Conservation (phyloP, 805 yeast species). For the Kazachstania viticola region DNA sequence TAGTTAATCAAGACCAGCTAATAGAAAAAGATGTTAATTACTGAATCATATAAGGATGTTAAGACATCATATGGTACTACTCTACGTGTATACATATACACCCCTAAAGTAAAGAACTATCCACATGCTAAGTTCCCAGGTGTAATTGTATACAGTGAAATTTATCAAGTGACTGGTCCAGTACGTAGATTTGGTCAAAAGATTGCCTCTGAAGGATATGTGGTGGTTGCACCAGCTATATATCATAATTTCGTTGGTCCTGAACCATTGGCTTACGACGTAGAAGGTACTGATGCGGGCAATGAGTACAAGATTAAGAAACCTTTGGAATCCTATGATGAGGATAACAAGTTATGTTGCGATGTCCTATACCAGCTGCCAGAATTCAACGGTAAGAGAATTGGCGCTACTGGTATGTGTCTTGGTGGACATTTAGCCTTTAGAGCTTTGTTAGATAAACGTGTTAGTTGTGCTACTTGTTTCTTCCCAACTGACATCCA, state of each 20-base stretch:
- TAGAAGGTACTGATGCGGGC: conserved; percentile 65
- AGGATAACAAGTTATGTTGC: conserved; percentile 52
- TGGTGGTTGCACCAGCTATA: conserved; percentile 69
- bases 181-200: conserved; percentile 66
- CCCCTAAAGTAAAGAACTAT: conserved; percentile 59
- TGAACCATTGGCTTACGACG: conserved; percentile 59
- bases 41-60: conserved; percentile 54
- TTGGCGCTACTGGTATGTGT: conserved; percentile 84
- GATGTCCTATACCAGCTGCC: conserved; percentile 46
- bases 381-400: conserved; percentile 52
- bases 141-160: conserved; percentile 67
- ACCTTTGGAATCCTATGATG: conserved; percentile 63
- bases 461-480: conserved; percentile 58
- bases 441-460: conserved; percentile 47
- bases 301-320: conserved; percentile 55
- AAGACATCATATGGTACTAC: conserved; percentile 54
- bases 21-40: conserved; percentile 55
- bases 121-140: conserved; percentile 78
- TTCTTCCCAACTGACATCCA: conserved; percentile 79
- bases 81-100: conserved; percentile 53
- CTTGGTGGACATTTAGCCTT: conserved; percentile 76
- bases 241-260: conserved; percentile 62
- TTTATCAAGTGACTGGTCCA: conserved; percentile 76
- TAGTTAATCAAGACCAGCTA: too few species aligned
- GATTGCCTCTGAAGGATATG: conserved; percentile 70